Base-by-base conservation (phyloP, 805 yeast species). In the Kazachstania africana region DNA sequence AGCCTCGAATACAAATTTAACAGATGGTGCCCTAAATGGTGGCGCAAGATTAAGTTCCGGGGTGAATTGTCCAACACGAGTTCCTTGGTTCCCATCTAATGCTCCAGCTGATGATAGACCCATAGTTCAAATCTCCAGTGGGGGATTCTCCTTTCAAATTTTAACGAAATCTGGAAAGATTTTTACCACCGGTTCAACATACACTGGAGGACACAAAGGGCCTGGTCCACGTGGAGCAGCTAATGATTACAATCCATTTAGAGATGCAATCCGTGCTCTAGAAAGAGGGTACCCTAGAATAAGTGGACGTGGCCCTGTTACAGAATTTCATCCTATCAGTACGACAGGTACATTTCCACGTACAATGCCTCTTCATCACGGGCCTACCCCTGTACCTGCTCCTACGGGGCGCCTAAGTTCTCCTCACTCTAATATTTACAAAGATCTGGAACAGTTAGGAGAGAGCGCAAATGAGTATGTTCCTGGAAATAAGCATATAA, bases 121-220 rank as follows among this genome's bases (percentile, higher is more conserved):
- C 1, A 43, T 53, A 12, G 37, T 40, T 12, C 51, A 48, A 40
- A 57, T 78, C 1, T 59, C 69, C 16, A 73, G 75, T 6, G 79
- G 79, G 19, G 88, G 88, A 2, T 78, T 65, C 44, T 66, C 75
- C 4, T 72, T 75, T 37, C 72, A 73, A 31, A 56, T 78, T 3
- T 54, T 78, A 22, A 67, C 78, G 0, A 60, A 62, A 18, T 50
- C 62, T 1, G 85, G 87, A 1, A 57, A 65, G 4, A 46, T 79
- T 5, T 77, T 62, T 48, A 62, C 62, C 20, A 69, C 78, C 4
- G 83, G 79, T 0, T 41, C 51, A 21, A 58, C 54, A 9, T 60
- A 58, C 49, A 58, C 61, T 29, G 65, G 63, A 6, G 66, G 66
- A 5, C 49, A 55, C 32, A 45, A 47, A 1, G 62, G 60, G 12